Evolutionary conservation across 495 filamentous ascomycete genomes (phyloP), one percentile per base, ranked within the genome.

Genomic region (Durotheca rogersii): DNA sequence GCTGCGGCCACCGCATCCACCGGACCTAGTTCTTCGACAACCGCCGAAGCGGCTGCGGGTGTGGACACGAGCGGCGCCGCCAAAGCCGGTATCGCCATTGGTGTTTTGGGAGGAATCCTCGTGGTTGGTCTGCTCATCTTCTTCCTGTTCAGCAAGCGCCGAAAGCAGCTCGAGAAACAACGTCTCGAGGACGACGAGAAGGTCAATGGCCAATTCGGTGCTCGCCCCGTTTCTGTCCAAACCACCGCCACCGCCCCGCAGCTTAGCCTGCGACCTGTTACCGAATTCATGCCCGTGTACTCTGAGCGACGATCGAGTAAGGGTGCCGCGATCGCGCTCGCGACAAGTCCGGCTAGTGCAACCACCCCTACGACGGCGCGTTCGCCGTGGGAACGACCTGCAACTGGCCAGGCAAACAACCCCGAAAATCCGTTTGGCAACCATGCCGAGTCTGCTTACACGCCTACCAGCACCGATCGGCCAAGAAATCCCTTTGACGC

Each of bases 41-140:
- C 66, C 29, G 57, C 61, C 27, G 41, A 51, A 21, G 60, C 52
- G 21, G 58, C 65, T 20, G 58, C 61, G 23, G 55, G 47, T 25
- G 41, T 56, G 15, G 71, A 48, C 10, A 67, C 85, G 58, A 81
- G 79, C 31, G 70, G 72, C 21, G 87, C 83, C 30, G 85, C 83
- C 30, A 92, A 88, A 61, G 91, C 89, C 17, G 94, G 94, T 43
- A 73, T 96, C 40, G 85, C 84, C 2, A 84, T 95, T 62, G 91
- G 90, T 53, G 79, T 89, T 33, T 56, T 90, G 2, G 79, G 77
- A 7, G 67, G 94, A 21, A 74, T 84, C 27, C 60, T 86, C 10
- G 51, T 88, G 31, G 65, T 84, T 10, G 80, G 67, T 15, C 38
- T 88, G 16, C 67, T 85, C 17, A 74, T 90, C 45, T 83, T 81